Percentiles rank a stretch among this genome's conserved stretches.
phyloP scores from a whole-genome alignment of 257 asterid species.

The Penstemon newberryi region DNA sequence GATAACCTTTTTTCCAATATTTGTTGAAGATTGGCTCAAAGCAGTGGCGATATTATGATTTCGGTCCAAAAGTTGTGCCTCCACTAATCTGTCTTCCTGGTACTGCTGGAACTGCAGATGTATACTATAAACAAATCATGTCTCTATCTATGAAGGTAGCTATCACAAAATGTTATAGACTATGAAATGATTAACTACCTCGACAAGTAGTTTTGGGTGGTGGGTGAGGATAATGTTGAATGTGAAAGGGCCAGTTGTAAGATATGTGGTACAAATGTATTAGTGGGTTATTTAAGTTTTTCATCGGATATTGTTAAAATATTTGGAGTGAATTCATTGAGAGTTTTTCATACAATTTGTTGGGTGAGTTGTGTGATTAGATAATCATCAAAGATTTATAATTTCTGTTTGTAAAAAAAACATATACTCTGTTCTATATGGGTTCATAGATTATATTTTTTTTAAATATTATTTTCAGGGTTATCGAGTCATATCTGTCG shows the following conservation, averaged over 20 bases:
- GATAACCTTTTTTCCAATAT: conserved; percentile 10
- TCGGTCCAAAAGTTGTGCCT: conserved; percentile 92
- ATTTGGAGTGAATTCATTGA: too few relatives aligned
- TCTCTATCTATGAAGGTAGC: conserved; percentile 90
- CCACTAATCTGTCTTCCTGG: conserved; percentile 97
- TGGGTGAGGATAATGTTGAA: background rate
- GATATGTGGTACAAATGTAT: too few relatives aligned
- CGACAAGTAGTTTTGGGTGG: conserved; percentile 8
- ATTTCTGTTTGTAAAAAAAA: background rate
- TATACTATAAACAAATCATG: conserved; percentile 95
- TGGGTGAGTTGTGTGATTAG: too few relatives aligned
- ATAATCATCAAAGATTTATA: background rate
- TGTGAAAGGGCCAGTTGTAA: too few relatives aligned
- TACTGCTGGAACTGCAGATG: conserved; percentile 93
- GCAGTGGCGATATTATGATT: conserved; percentile 98
- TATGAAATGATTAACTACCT: background rate
- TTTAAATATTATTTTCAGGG: conserved; percentile 57
- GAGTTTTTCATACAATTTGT: too few relatives aligned
- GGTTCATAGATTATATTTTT: background rate
- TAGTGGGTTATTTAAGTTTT: too few relatives aligned
- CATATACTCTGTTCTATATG: conserved; percentile 8
- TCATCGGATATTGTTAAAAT: too few relatives aligned
- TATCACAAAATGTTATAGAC: conserved; percentile 10
- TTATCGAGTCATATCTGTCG: conserved; percentile 90
- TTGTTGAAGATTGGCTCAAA: conserved; percentile 75